Evolutionary conservation across 371 early-diverging fungal genomes (phyloP).

Genomic region (Scutellospora calospora): DNA sequence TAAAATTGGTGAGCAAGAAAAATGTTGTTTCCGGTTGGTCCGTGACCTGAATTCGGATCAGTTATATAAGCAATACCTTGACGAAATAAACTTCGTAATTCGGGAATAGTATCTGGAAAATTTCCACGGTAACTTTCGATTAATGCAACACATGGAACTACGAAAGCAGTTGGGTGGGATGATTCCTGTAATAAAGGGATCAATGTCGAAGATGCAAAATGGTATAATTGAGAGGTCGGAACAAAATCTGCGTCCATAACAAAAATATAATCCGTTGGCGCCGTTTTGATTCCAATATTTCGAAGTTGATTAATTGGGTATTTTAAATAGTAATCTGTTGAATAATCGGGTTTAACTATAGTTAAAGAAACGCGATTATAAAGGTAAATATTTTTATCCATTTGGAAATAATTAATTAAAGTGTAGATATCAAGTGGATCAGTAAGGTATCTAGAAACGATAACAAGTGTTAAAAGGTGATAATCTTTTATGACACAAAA

Average conservation of each 20-base stretch:
- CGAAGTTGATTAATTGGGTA: constrained; percentile 74
- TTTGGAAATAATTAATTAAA: constrained; percentile 58
- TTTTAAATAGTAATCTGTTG: constrained; percentile 50
- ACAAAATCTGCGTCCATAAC: constrained; percentile 74
- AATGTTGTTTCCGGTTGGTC: constrained; percentile 60
- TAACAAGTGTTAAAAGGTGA: not conserved
- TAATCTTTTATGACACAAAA: not conserved
- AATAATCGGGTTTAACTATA: constrained; percentile 63
- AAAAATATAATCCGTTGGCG: constrained; percentile 61
- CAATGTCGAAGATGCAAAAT: constrained; percentile 48
- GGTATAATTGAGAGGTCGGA: constrained; percentile 58
- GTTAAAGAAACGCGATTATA: constrained; percentile 51
- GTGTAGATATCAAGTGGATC: constrained; percentile 56
- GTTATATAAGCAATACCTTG: constrained; percentile 65
- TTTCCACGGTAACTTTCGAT: constrained; percentile 51
- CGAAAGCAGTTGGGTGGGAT: constrained; percentile 55
- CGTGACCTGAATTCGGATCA: constrained; percentile 70
- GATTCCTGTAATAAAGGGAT: constrained; percentile 43
- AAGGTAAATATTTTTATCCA: constrained; percentile 48
- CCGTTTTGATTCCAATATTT: constrained; percentile 63
- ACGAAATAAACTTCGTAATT: constrained; percentile 55
- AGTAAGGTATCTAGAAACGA: constrained; percentile 60
- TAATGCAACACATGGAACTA: constrained; percentile 68
- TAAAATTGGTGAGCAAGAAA: constrained; percentile 50
- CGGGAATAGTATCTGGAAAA: constrained; percentile 55